A percentile compares a stretch with the other conserved stretches of the same genome.
Evolutionary conservation across 2,329 filamentous ascomycete species (phyloP).

Genomic region (Cercospora sp.): DNA sequence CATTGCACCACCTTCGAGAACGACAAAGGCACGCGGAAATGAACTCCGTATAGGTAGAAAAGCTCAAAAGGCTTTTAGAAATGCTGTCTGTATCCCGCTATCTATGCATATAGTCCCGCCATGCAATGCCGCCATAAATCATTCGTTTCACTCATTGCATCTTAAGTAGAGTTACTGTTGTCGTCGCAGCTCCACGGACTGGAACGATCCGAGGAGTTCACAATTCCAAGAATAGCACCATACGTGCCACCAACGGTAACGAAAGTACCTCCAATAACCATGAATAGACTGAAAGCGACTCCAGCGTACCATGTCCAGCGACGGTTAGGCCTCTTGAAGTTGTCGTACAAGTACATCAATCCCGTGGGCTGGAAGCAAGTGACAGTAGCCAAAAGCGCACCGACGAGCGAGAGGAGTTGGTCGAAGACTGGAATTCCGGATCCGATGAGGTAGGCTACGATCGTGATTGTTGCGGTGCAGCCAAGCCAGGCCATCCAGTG

Average conservation of each 20-base stretch:
- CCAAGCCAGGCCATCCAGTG: conserved; percentile 29
- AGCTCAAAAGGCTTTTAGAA: background rate
- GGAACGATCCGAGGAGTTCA: conserved; percentile 30
- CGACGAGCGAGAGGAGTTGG: conserved; percentile 30
- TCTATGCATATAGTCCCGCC: background rate
- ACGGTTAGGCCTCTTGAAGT: conserved; percentile 35
- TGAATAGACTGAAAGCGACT: conserved; percentile 30
- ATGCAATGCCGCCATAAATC: background rate
- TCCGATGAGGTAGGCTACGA: conserved; percentile 30
- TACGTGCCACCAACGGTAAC: conserved; percentile 49
- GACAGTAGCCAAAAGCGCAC: conserved; percentile 30
- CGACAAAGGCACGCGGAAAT: background rate
- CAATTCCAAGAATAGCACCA: conserved; percentile 45
- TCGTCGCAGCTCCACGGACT: conserved; percentile 29
- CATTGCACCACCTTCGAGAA: background rate
- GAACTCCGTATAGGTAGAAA: background rate
- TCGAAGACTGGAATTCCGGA: conserved; percentile 31
- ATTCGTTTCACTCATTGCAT: background rate
- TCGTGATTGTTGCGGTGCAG: conserved; percentile 24
- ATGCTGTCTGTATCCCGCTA: background rate
- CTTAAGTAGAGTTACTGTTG: conserved; percentile 36
- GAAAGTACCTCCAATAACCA: conserved; percentile 43
- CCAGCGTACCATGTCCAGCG: conserved; percentile 13
- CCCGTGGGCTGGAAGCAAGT: conserved; percentile 39
- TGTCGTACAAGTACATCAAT: conserved; percentile 48